phyloP scores from a whole-genome alignment of 139 green algal genomes.

The Marvania coccoides region DNA sequence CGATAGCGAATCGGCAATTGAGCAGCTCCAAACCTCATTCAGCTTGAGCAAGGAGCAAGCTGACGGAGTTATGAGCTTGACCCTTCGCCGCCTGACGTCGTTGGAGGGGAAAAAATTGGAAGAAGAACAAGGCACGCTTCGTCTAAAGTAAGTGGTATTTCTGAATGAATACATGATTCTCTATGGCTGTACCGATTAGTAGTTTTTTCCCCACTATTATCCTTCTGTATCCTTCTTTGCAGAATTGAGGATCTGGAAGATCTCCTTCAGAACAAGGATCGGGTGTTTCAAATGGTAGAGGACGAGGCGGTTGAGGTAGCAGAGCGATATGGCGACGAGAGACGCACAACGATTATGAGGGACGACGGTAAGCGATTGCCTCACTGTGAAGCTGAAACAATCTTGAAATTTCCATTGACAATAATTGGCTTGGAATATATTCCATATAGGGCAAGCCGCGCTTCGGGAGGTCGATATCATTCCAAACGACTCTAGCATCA shows the following conservation, averaged over 20 bases:
- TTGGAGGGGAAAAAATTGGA: conserved; percentile 66
- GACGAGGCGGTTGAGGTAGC: conserved; percentile 57
- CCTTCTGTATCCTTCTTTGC: not conserved
- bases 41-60: conserved; percentile 60
- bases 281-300: conserved; percentile 49
- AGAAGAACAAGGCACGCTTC: conserved; percentile 57
- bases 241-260: conserved; percentile 41
- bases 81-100: conserved; percentile 75
- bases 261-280: conserved; percentile 41
- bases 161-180: not conserved
- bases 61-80: conserved; percentile 71
- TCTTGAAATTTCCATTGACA: conserved; percentile 14
- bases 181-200: not conserved
- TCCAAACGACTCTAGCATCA: conserved; percentile 51
- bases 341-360: conserved; percentile 42
- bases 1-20: conserved; percentile 46
- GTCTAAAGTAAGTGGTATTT: conserved; percentile 11
- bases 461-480: conserved; percentile 47
- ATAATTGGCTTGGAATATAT: not conserved
- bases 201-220: not conserved
- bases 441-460: conserved; percentile 9
- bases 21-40: conserved; percentile 41
- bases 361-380: not conserved
- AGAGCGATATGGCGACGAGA: conserved; percentile 43
- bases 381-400: no score